Percentiles rank a stretch among this genome's conserved stretches.
Conservation (phyloP, 805 yeast species). For the Phaffomyces antillensis region DNA sequence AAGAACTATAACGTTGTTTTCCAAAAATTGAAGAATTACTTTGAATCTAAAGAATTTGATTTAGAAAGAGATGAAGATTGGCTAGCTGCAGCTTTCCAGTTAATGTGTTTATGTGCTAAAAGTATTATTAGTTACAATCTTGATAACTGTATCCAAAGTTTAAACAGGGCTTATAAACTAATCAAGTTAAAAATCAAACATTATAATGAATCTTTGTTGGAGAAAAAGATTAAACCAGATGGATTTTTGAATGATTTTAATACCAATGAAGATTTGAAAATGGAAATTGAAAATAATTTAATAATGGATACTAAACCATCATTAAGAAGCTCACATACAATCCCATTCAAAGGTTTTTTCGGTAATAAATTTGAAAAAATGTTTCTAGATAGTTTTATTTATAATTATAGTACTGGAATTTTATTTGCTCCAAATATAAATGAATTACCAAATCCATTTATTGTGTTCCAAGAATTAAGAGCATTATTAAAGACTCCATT, state of each 20-base stretch:
- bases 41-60: constrained; percentile 1
- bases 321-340: neutral
- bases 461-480: constrained; percentile 28
- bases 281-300: constrained; percentile 16
- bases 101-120: constrained; percentile 33
- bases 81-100: constrained; percentile 33
- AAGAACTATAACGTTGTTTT: constrained; percentile 15
- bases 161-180: too few species aligned
- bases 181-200: too few species aligned
- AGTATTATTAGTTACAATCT: constrained; percentile 20
- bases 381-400: constrained; percentile 37
- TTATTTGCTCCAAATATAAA: constrained; percentile 28
- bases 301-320: neutral
- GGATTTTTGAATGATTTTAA: neutral
- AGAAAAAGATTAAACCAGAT: neutral
- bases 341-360: neutral
- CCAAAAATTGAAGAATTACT: neutral
- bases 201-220: too few species aligned
- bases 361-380: constrained; percentile 22
- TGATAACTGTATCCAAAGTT: neutral
- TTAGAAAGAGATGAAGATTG: constrained; percentile 20
- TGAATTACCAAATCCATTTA: constrained; percentile 36
- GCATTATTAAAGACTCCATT: constrained; percentile 29
- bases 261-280: constrained; percentile 2
- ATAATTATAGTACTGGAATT: constrained; percentile 33